phyloP scores from a whole-genome alignment of 106 monocot species.

The Allium cepa region DNA sequence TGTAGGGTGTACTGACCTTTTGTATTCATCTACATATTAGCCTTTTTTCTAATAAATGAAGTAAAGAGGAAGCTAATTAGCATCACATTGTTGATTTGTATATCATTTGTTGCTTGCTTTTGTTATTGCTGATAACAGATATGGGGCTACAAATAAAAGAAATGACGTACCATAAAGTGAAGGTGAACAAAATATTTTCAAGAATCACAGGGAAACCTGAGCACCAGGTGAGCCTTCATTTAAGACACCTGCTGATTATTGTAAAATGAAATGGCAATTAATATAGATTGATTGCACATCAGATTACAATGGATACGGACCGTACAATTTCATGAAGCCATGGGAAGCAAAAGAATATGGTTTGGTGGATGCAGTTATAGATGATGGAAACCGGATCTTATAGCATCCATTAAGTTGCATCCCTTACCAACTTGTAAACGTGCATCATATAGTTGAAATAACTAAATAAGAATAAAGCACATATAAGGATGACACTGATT shows the following conservation, averaged over 20 bases:
- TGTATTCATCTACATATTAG: too few species aligned
- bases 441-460: slow-evolving; percentile 16
- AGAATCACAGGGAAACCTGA: slow-evolving; percentile 87
- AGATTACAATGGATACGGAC: slow-evolving; percentile 82
- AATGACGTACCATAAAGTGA: slow-evolving; percentile 88
- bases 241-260: background rate
- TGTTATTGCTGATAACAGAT: slow-evolving; percentile 53
- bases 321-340: slow-evolving; percentile 92
- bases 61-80: too few species aligned
- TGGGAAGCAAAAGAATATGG: slow-evolving; percentile 99
- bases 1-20: too few species aligned
- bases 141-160: slow-evolving; percentile 75
- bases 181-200: slow-evolving; percentile 92
- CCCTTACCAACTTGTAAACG: slow-evolving; percentile 73
- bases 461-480: slow-evolving; percentile 1
- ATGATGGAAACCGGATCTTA: slow-evolving; percentile 87
- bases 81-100: too few species aligned
- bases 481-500: too few species aligned
- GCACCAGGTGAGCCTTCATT: slow-evolving; percentile 39
- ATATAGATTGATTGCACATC: background rate
- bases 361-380: slow-evolving; percentile 76
- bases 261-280: too few species aligned
- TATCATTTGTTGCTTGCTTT: background rate
- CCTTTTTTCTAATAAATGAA: too few species aligned
- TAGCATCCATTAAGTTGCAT: slow-evolving; percentile 78